A percentile compares a stretch with the other conserved stretches of the same genome.
Evolutionary conservation across 1,284 basidiomycete genomes (phyloP).

Genomic region (Apiotrichum laibachii): DNA sequence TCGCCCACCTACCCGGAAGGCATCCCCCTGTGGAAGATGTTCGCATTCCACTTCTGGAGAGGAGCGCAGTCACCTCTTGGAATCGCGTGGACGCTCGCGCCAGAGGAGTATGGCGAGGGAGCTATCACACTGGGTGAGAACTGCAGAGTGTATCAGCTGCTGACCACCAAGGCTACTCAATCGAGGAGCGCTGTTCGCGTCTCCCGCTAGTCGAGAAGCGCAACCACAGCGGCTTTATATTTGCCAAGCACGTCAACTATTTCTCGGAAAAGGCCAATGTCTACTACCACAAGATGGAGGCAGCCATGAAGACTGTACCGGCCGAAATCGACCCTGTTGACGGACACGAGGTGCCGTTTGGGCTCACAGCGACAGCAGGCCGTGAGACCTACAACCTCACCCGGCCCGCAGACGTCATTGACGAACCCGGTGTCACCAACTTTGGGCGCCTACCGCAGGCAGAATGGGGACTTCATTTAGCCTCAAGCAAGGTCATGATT

Average conservation of each 20-base stretch:
- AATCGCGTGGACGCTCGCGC: constrained; percentile 27
- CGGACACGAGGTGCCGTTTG: too few species aligned
- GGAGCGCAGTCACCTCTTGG: constrained; percentile 23
- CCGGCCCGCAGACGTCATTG: too few species aligned
- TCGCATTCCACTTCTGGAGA: constrained; percentile 34
- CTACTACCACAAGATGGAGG: too few species aligned
- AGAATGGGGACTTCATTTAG: too few species aligned
- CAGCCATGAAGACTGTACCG: too few species aligned
- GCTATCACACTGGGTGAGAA: background rate
- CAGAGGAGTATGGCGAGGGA: constrained; percentile 23
- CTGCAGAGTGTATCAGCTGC: background rate
- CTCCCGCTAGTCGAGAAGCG: constrained; percentile 15
- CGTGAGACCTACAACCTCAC: too few species aligned
- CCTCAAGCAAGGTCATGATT: too few species aligned
- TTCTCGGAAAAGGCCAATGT: constrained; percentile 16
- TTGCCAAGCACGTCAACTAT: constrained; percentile 43
- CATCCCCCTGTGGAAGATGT: constrained; percentile 31
- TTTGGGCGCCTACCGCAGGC: too few species aligned
- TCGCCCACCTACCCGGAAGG: constrained; percentile 24
- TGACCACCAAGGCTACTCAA: constrained; percentile 39
- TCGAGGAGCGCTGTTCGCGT: constrained; percentile 40
- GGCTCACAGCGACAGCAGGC: too few species aligned
- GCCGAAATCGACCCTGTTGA: too few species aligned
- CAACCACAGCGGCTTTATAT: constrained; percentile 40
- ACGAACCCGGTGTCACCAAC: too few species aligned